Evolutionary conservation across 345 rosid species (phyloP), one percentile per base, ranked within the genome.

Genomic region (Alliaria petiolata): DNA sequence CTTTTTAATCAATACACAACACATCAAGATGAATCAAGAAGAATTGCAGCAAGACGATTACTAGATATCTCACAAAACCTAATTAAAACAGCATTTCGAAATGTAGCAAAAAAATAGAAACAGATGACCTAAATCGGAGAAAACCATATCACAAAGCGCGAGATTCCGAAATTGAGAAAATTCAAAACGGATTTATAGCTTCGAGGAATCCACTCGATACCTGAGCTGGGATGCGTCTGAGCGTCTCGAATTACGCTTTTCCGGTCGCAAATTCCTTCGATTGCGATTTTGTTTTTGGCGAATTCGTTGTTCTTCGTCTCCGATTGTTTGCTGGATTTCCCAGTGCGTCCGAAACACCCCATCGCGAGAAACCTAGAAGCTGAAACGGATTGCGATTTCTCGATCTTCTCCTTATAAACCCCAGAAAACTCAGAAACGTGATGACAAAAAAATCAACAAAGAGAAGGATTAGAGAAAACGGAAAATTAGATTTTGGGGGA

Each of bases 301-400:
- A 25, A 16, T 59, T 20, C 65, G 59, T 11, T 66, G 12, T 28
- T 54, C 17, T 80, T 68, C 64, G 38, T 74, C 47, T 76, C 83
- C 36, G 81, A 65, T 73, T 79, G 79, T 72, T 72, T 80, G 63
- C 45, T 78, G 6, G 86, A 77, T 75, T 77, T 76, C 44, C 80
- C 78, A 63, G 76, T 6, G 56, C 81, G 89, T 50, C 86, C 34
- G 72, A 88, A 87, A 74, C 95, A 91, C 46, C 87, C 91, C 97
- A 91, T 88, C 25, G 25, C 25, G 25, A 22, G 25, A n/a, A n/a
- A 22, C 25, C 2, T 22, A 22, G 25, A 22, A 30, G 63, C 77
- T 70, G 55, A 43, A 17, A 14, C 2, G 28, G 10, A 60, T 12
- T 20, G 22, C 7, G 34, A 36, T 34, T 31, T 43, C n/a, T n/a